Evolutionary conservation across 495 filamentous ascomycete genomes (phyloP), one percentile per base, ranked within the genome.

Genomic region (Podospora bellae-mahoneyi): DNA sequence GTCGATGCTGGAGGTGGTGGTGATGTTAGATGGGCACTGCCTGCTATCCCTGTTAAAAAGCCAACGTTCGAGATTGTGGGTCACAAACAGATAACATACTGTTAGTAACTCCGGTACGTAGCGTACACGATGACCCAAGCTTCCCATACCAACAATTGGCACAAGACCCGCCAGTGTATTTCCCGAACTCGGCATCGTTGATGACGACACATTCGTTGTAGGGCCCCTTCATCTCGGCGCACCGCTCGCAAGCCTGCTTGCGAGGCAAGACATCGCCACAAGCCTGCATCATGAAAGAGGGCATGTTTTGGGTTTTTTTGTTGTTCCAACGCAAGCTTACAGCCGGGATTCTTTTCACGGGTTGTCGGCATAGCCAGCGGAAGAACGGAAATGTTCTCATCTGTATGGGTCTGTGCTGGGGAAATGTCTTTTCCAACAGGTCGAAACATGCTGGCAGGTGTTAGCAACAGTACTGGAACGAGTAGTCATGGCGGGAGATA

Each of bases 71-170:
- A 19, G n/a, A 10, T 19, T 58, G 6, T n/a, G 6, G 6, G 55
- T 19, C n/a, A 19, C 18, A 5, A 15, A 58, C 6, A 3, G 23
- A 58, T 4, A 58, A 58, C n/a, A 5, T 26, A 58, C 23, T 58
- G 18, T 58, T 26, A 23, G 16, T 4, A 58, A 32, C 60, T 62
- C 32, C 27, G 9, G 39, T 63, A 10, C 70, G 70, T 16, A 75
- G 54, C 5, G 56, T 64, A 64, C 73, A 75, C 1, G n/a, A 9
- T 0, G 48, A 74, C 1, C 72, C 73, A 30, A 62, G 48, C 19
- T 72, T 70, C 27, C 48, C 54, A 48, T 74, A 75, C 72, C 68
- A 75, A 59, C 73, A 75, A 61, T 66, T 68, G 27, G 72, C 73
- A 56, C 73, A 75, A 56, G 68, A 66, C 15, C 72, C 71, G 13